These are phyloP conservation scores for Sanghuangporus weigelae DNA, from an alignment of 1,284 basidiomycete species.

Conservation along the genomic window DNA sequence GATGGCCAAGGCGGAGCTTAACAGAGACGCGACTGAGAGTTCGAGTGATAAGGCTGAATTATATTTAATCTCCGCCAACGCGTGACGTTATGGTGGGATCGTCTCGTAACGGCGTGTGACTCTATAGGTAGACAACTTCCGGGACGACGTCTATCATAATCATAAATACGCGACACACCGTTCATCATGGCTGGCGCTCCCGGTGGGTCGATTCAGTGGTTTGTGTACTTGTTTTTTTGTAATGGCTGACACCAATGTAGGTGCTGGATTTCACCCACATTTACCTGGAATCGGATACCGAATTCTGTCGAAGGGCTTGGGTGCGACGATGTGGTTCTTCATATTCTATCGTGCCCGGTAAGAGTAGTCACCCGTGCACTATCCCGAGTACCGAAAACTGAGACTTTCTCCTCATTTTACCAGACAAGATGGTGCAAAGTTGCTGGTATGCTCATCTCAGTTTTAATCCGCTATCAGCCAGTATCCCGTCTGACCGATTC, in stretches of 20 bases:
- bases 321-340: constrained; percentile 97
- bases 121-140: background rate
- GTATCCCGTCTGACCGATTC: background rate
- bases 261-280: constrained; percentile 79
- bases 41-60: background rate
- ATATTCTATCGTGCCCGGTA: constrained; percentile 92
- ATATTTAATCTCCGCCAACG: background rate
- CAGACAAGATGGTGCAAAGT: constrained; percentile 42
- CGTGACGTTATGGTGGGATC: background rate
- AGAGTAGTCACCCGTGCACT: constrained; percentile 28
- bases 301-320: constrained; percentile 78
- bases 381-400: background rate
- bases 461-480: background rate
- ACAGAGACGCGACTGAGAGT: background rate
- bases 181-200: constrained; percentile 18
- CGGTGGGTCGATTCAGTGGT: constrained; percentile 5
- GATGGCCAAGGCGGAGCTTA: background rate
- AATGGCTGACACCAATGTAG: constrained; percentile 28
- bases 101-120: background rate
- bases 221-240: background rate
- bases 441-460: constrained; percentile 32
- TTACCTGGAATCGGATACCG: constrained; percentile 73
- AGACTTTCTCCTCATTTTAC: background rate
- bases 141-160: background rate
- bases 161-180: background rate